Evolutionary conservation across 148 eudicot species (phyloP), one percentile per base, ranked within the genome.

Genomic region (Polygonum maritimum): DNA sequence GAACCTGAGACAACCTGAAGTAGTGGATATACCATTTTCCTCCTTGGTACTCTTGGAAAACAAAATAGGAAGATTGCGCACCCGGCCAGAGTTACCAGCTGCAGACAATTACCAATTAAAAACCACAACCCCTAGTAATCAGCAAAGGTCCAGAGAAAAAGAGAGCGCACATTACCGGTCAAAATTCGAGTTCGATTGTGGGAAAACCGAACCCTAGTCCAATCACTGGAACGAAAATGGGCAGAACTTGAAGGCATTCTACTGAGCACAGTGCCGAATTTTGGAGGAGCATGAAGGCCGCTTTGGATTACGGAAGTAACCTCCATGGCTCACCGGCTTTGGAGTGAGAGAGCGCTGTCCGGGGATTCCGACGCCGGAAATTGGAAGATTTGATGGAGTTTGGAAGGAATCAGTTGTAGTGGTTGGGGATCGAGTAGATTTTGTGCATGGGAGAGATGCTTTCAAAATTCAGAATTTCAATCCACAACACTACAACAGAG

Each of bases 1-100:
- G 31, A 26, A 26, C 31, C 9, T 16, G 54, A 21, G 4, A 52
- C 63, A 72, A 91, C 93, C 91, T 81, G 89, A 86, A 65, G 76
- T 47, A 47, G 87, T 78, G 65, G 87, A 88, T 45, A 83, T 60
- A 75, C 74, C 89, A 60, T 87, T 89, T 80, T 88, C 90, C 73
- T 88, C 89, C 74, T 87, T 86, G 19, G 84, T 83, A 49, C 80
- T 80, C 78, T 87, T 86, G 1, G 91, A 83, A 69, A 79, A 79
- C 45, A 80, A 79, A 39, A 85, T 40, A 7, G 73, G 75, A 22
- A 84, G 69, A n/a, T 58, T 65, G 73, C 48, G 71, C 69, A 38
- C 60, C 45, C 77, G 78, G 62, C 79, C 58, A 67, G 40, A 63
- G 31, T 74, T 65, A 16, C 78, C 78, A 44, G 38, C 92, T 88